Evolutionary conservation across 176 grass and related monocot species (phyloP).

Genomic region (Dendrocalamus sinicus): DNA sequence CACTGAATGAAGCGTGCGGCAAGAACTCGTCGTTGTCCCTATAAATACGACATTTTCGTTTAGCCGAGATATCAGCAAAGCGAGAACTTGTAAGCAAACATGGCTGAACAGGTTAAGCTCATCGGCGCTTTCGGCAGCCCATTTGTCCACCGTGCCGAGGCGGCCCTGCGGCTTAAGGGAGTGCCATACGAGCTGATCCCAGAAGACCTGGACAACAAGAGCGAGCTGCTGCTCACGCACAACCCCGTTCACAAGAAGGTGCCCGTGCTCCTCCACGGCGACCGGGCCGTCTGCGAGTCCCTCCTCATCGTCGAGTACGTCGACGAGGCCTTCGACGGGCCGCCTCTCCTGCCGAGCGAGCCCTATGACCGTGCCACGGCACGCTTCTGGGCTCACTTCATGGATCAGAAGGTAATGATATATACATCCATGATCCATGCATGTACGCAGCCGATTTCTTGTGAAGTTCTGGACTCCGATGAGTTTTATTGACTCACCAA

Average conservation of each 20-base stretch:
- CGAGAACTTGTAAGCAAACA: conserved; percentile 2
- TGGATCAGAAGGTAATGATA: conserved; percentile 48
- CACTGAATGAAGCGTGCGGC: too few relatives aligned
- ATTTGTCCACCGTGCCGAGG: conserved; percentile 30
- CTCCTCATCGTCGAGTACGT: conserved; percentile 61
- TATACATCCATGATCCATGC: too few relatives aligned
- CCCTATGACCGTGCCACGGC: conserved; percentile 31
- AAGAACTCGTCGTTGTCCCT: too few relatives aligned
- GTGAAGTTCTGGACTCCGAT: too few relatives aligned
- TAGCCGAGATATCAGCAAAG: too few relatives aligned
- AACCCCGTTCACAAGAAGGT: conserved; percentile 62
- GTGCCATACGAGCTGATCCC: conserved; percentile 51
- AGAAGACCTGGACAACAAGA: conserved; percentile 56
- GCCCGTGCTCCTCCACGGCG: conserved; percentile 59
- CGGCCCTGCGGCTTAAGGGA: conserved; percentile 44
- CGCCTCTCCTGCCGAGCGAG: neutral
- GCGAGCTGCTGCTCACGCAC: conserved; percentile 41
- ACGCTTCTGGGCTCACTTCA: conserved; percentile 52
- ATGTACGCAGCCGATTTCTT: too few relatives aligned
- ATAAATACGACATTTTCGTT: too few relatives aligned
- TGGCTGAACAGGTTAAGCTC: conserved; percentile 46
- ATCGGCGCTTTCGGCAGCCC: conserved; percentile 45
- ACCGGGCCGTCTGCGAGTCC: conserved; percentile 37
- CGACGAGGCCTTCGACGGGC: conserved; percentile 50
- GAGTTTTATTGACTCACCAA: too few relatives aligned